Evolutionary conservation across 345 rosid genomes (phyloP).

Genomic region (Sonneratia caseolaris): DNA sequence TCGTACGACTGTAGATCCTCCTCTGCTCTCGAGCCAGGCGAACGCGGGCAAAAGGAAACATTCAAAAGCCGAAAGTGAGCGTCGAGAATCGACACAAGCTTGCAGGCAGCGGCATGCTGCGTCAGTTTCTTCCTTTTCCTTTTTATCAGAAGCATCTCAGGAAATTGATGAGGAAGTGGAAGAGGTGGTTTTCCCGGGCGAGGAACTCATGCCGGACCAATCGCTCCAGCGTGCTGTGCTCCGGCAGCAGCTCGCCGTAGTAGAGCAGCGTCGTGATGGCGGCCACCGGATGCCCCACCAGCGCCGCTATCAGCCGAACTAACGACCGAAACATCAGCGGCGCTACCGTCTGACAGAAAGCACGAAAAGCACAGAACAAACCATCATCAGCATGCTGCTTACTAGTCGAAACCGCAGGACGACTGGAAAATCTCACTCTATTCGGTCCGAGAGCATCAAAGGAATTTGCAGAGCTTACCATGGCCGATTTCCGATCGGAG

Average conservation of each 20-base stretch:
- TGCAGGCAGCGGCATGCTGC: no score
- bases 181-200: constrained; percentile 28
- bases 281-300: constrained; percentile 24
- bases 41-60: no score
- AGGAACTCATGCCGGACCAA: constrained; percentile 31
- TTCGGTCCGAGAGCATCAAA: not conserved
- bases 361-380: not conserved
- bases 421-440: not conserved
- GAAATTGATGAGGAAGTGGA: constrained; percentile 40
- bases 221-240: constrained; percentile 17
- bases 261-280: constrained; percentile 32
- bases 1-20: no score
- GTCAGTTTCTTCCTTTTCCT: no score
- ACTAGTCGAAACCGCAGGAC: not conserved
- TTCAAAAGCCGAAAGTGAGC: no score
- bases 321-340: constrained; percentile 22
- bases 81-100: no score
- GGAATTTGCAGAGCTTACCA: not conserved
- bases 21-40: no score
- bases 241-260: constrained; percentile 42
- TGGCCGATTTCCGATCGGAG: not conserved
- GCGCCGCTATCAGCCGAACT: constrained; percentile 19
- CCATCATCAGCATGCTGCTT: not conserved
- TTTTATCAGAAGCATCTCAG: constrained; percentile 40
- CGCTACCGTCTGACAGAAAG: not conserved